Evolutionary conservation across 306 rosid genomes (phyloP).

Genomic region (Castanea sativa): DNA sequence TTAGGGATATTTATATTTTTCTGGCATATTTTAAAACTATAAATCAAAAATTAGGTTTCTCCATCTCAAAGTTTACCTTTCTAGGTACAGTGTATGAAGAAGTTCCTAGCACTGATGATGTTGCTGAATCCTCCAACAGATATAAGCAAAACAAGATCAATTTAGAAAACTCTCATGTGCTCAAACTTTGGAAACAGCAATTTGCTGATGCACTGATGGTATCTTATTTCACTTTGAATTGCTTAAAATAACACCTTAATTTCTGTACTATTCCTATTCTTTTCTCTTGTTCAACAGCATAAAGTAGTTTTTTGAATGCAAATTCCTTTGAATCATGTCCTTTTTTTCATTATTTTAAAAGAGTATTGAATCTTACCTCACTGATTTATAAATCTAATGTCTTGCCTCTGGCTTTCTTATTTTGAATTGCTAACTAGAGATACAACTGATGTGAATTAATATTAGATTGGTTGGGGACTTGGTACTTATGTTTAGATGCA

Average conservation of each 20-base stretch:
- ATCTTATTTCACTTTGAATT: constrained; percentile 16
- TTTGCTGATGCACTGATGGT: constrained; percentile 77
- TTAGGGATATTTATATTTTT: neutral
- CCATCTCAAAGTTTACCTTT: constrained; percentile 16
- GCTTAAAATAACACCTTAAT: constrained; percentile 9
- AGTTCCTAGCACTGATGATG: constrained; percentile 42
- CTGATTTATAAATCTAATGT: neutral
- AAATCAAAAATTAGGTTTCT: neutral
- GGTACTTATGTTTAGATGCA: neutral
- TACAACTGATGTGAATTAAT: neutral
- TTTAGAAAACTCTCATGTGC: constrained; percentile 35
- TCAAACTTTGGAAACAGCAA: constrained; percentile 70
- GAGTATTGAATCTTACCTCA: neutral
- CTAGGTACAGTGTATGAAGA: constrained; percentile 46
- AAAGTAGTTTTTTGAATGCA: neutral
- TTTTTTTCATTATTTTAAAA: neutral
- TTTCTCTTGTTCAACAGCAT: neutral
- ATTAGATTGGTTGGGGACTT: neutral
- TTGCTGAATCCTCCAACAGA: constrained; percentile 39
- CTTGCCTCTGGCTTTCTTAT: neutral
- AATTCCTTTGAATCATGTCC: constrained; percentile 2
- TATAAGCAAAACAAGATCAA: constrained; percentile 20
- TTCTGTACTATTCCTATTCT: neutral
- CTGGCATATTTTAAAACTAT: neutral
- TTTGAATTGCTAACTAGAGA: neutral